These are phyloP conservation scores for Trypanosomatidae sp. DNA, from an alignment of 208 protist species.

Conservation along the genomic window DNA sequence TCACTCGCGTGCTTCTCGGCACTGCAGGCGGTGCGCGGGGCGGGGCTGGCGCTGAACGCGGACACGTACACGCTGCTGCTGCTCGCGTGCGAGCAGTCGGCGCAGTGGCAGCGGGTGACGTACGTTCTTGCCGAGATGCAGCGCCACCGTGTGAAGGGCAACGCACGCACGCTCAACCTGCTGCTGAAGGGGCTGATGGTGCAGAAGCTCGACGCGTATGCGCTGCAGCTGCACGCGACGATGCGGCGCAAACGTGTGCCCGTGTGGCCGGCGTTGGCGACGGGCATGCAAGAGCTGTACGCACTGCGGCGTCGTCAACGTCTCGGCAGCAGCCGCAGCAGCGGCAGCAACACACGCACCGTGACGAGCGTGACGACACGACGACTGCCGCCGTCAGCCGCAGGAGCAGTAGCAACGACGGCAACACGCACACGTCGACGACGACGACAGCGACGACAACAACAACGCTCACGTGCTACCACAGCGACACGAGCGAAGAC, in stretches of 20 bases:
- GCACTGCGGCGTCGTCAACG: no score
- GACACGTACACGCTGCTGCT: conserved; percentile 75
- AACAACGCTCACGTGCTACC: no score
- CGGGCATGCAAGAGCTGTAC: no score
- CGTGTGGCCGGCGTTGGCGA: conserved; percentile 62
- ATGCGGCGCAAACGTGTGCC: conserved; percentile 62
- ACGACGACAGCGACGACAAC: no score
- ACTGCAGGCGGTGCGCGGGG: conserved; percentile 24
- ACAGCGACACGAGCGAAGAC: no score
- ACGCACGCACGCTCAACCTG: conserved; percentile 62
- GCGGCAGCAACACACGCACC: no score
- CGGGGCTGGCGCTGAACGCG: conserved; percentile 19
- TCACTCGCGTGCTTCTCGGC: conserved; percentile 54
- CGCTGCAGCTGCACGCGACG: conserved; percentile 45
- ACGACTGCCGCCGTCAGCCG: no score
- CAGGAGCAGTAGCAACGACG: no score
- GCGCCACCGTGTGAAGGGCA: conserved; percentile 40
- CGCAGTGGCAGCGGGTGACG: conserved; percentile 46
- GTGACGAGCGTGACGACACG: no score
- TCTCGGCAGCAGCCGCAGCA: no score
- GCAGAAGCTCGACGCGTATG: conserved; percentile 49
- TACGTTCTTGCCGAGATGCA: conserved; percentile 71
- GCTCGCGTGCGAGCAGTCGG: conserved; percentile 62
- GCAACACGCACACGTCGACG: no score
- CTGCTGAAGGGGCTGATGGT: conserved; percentile 69